Percentiles rank a stretch among this genome's conserved stretches.
Conservation (phyloP, 345 rosid genomes). For the Lumnitzera racemosa region DNA sequence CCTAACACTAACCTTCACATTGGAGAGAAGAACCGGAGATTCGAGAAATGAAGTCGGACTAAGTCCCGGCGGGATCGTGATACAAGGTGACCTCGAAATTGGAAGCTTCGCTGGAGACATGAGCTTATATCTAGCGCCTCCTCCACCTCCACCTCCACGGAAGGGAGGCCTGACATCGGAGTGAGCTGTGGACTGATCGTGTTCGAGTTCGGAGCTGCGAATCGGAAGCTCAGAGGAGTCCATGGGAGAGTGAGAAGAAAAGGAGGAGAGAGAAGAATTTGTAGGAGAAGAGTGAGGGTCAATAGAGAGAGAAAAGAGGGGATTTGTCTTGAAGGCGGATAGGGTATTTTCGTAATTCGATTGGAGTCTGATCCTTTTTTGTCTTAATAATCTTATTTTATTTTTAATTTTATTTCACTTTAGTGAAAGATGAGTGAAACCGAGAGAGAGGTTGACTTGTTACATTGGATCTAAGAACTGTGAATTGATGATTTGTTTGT, state of each 20-base stretch:
- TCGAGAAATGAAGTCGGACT: conserved; percentile 93
- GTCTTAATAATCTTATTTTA: background rate
- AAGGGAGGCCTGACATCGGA: conserved; percentile 10
- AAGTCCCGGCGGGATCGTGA: conserved; percentile 75
- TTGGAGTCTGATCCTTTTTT: background rate
- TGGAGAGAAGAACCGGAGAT: conserved; percentile 91
- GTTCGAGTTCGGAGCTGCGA: conserved; percentile 14
- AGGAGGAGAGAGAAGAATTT: background rate
- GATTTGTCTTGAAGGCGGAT: background rate
- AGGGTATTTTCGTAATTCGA: conserved; percentile 12
- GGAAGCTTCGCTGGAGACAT: conserved; percentile 99
- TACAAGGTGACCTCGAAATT: conserved; percentile 78
- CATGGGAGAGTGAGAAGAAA: conserved; percentile 11
- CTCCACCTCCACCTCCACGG: conserved; percentile 7
- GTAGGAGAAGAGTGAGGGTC: background rate
- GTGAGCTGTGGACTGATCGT: conserved; percentile 18
- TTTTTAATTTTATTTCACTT: too few relatives aligned
- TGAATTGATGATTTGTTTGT: too few relatives aligned
- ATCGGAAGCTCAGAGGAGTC: conserved; percentile 13
- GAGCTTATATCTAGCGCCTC: conserved; percentile 84
- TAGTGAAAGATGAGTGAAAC: too few relatives aligned
- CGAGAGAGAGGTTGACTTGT: too few relatives aligned
- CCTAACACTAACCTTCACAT: conserved; percentile 64
- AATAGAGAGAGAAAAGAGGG: background rate
- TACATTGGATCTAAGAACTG: too few relatives aligned